Percentiles rank a stretch among this genome's conserved stretches.
phyloP scores from a whole-genome alignment of 225 moss, liverwort and hornwort species.

The Bryoerythrophyllum caledonicum region DNA sequence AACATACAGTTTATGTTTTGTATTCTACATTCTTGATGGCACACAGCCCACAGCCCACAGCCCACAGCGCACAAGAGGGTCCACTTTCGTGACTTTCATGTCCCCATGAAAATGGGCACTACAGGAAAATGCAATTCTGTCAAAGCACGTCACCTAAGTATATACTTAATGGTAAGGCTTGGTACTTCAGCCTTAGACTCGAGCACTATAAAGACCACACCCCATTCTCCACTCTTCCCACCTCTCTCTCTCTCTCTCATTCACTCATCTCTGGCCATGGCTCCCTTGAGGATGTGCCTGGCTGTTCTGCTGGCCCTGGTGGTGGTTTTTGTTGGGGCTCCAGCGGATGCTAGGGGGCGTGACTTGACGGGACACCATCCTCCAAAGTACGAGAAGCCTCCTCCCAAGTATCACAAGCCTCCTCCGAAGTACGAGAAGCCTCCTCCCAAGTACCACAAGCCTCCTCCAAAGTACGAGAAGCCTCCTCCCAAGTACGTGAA shows the following conservation, averaged over 20 bases:
- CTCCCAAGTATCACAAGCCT: too few species aligned
- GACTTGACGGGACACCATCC: neutral
- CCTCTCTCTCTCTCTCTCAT: neutral
- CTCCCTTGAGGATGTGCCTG: neutral
- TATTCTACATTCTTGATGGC: too few species aligned
- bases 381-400: neutral
- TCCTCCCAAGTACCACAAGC: neutral
- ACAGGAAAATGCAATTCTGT: too few species aligned
- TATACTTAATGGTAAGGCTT: too few species aligned
- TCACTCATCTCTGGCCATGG: neutral
- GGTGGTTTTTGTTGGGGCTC: neutral
- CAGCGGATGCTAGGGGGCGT: slow-evolving; percentile 7
- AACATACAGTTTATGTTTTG: too few species aligned
- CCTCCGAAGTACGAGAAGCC: neutral
- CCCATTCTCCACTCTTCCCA: neutral
- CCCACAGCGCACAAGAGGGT: too few species aligned
- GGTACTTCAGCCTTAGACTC: too few species aligned
- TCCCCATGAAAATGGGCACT: too few species aligned
- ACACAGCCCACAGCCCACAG: too few species aligned
- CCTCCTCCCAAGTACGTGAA: neutral
- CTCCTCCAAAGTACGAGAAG: neutral
- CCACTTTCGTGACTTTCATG: too few species aligned
- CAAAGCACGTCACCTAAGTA: too few species aligned
- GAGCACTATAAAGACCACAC: neutral
- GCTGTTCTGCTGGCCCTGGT: too few species aligned